Base-by-base conservation (phyloP, 1,284 basidiomycete genomes). In the Ceratobasidium sp. region DNA sequence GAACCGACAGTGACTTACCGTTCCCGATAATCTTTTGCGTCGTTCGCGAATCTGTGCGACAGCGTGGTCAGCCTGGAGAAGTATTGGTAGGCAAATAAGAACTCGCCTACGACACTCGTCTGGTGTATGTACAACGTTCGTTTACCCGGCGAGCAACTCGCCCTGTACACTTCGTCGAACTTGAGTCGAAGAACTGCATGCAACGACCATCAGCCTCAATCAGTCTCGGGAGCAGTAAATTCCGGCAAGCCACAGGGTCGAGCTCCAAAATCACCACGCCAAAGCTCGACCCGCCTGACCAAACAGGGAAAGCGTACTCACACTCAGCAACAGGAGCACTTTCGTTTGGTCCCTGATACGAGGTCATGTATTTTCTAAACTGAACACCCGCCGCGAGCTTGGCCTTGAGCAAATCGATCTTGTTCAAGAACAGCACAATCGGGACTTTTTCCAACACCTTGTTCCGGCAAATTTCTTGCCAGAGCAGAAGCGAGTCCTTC, bases 351-450 rank as follows among this genome's bases (percentile, higher is more conserved):
- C 71, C 62, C n/a, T n/a, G 32, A 30, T 72, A 72, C 18, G 60
- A 52, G 2, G 41, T 59, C 52, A 72, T 64, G 23, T 59, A 72
- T 39, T 72, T 72, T 32, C 45, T 32, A 46, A 45, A 69, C 73
- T 70, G 59, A 39, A 73, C 72, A 16, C 74, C 74, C 34, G 74
- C 73, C 3, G 71, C 60, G 16, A 75, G 61, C 65, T 75, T 75
- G 21, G 70, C 62, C 53, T 75, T 72, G 32, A 75, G 57, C 14
- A 73, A 34, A 48, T 75, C 74, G 50, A 60, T 58, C 57, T 75
- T 75, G 61, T 75, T 75, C 61, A 75, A 57, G 52, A 75, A 75
- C 21, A 75, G 55, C 43, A 75, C 65, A 14, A 75, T 62, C 6
- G 72, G 60, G 2, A 70, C 73, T 36, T 73, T 71, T 23, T 73